Percentiles rank a stretch among this genome's conserved stretches.
These are phyloP conservation scores for Zalaria obscura DNA, from an alignment of 2,329 filamentous ascomycete genomes.

Conservation along the genomic window DNA sequence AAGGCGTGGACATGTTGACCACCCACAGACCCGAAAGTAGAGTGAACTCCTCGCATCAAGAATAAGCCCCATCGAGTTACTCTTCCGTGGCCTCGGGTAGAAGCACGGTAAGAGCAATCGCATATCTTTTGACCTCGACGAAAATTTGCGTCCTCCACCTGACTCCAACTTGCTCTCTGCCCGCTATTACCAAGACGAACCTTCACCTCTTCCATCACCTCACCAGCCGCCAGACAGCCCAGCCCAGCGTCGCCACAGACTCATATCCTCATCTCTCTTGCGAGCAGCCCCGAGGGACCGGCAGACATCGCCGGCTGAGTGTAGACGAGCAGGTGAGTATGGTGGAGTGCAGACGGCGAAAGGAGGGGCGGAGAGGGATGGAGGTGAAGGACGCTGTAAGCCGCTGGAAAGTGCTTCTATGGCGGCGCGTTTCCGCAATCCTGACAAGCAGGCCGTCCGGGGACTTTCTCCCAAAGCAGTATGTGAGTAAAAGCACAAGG, in stretches of 20 bases:
- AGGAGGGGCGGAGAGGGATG: constrained; percentile 32
- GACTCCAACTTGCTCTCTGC: constrained; percentile 25
- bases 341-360: constrained; percentile 37
- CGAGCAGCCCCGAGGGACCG: constrained; percentile 22
- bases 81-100: constrained; percentile 21
- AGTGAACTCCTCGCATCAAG: constrained; percentile 84
- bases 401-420: constrained; percentile 77
- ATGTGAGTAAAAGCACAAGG: constrained; percentile 25
- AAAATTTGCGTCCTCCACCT: constrained; percentile 48
- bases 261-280: constrained; percentile 70
- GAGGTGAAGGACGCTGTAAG: constrained; percentile 53
- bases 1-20: constrained; percentile 25
- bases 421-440: constrained; percentile 96
- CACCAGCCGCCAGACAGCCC: constrained; percentile 14
- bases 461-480: constrained; percentile 99
- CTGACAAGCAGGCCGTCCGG: constrained; percentile 65
- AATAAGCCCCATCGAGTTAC: constrained; percentile 99
- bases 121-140: constrained; percentile 97
- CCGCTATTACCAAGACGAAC: constrained; percentile 10
- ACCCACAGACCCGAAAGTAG: constrained; percentile 29
- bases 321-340: constrained; percentile 20
- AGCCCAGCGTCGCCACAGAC: constrained; percentile 42
- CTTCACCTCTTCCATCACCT: constrained; percentile 19
- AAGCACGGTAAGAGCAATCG: constrained; percentile 56
- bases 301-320: constrained; percentile 27